Evolutionary conservation across 768 basidiomycete species (phyloP).

Genomic region (Rhizopogon vulgaris): DNA sequence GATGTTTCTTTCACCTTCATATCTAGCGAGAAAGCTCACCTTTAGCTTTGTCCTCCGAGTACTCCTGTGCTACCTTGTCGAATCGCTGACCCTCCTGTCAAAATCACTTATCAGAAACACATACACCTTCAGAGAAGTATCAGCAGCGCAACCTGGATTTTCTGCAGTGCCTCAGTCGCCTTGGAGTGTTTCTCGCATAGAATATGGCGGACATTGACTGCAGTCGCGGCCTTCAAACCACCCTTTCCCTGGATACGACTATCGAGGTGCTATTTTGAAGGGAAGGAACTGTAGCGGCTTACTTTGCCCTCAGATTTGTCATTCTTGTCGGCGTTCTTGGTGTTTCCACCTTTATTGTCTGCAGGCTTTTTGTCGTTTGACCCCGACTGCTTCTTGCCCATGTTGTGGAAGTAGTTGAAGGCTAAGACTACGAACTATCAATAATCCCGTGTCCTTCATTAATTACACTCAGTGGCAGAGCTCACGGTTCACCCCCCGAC

Average conservation of each 20-base stretch:
- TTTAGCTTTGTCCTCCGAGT: conserved; percentile 90
- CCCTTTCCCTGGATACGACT: conserved; percentile 40
- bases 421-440: too few relatives aligned
- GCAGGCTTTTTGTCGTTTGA: neutral
- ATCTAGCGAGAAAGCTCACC: conserved; percentile 30
- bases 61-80: conserved; percentile 86
- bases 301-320: conserved; percentile 12
- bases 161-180: conserved; percentile 70
- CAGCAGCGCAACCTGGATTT: conserved; percentile 53
- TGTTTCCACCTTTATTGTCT: conserved; percentile 6
- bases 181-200: conserved; percentile 85
- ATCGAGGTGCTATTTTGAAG: conserved; percentile 1
- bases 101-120: neutral
- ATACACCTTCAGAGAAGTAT: neutral
- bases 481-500: too few relatives aligned
- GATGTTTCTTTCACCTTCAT: neutral
- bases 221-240: conserved; percentile 68
- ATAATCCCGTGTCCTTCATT: too few relatives aligned
- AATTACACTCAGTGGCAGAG: too few relatives aligned
- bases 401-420: neutral
- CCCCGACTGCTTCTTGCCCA: conserved; percentile 1
- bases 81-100: conserved; percentile 71
- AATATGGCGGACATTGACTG: conserved; percentile 83
- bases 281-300: neutral
- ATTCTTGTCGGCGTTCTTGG: conserved; percentile 14